These are phyloP conservation scores for Symbiodinium natans DNA, from an alignment of 73 alveolate species.

Conservation along the genomic window DNA sequence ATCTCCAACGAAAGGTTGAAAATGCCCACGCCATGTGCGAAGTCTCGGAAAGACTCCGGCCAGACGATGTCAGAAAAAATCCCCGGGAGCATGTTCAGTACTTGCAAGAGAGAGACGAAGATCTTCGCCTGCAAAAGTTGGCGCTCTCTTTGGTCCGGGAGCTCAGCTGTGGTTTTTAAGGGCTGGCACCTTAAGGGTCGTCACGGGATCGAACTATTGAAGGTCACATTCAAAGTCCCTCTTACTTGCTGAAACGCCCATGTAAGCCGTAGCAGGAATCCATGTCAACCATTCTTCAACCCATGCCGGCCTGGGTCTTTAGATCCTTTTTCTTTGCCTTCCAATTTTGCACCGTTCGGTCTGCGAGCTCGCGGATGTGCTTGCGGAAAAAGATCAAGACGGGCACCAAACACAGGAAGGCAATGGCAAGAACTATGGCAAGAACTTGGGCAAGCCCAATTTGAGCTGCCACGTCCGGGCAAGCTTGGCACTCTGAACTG, in stretches of 20 bases:
- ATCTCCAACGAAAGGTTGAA: background rate
- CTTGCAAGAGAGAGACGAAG: background rate
- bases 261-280: background rate
- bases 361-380: background rate
- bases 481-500: background rate
- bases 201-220: background rate
- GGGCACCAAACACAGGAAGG: background rate
- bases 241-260: background rate
- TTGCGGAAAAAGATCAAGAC: background rate
- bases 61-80: background rate
- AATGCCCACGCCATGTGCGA: background rate
- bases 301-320: background rate
- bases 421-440: background rate
- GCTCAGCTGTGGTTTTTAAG: background rate
- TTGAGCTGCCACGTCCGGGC: too few relatives aligned
- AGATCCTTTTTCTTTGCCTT: background rate
- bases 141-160: background rate
- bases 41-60: background rate
- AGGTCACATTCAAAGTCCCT: background rate
- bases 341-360: background rate
- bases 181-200: background rate
- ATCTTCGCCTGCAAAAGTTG: background rate
- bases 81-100: conserved; percentile 9
- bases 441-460: background rate
- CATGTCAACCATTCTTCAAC: background rate